Percentiles rank a stretch among this genome's conserved stretches.
phyloP scores from a whole-genome alignment of 2,329 filamentous ascomycete genomes.

The Apiospora malaysiana region DNA sequence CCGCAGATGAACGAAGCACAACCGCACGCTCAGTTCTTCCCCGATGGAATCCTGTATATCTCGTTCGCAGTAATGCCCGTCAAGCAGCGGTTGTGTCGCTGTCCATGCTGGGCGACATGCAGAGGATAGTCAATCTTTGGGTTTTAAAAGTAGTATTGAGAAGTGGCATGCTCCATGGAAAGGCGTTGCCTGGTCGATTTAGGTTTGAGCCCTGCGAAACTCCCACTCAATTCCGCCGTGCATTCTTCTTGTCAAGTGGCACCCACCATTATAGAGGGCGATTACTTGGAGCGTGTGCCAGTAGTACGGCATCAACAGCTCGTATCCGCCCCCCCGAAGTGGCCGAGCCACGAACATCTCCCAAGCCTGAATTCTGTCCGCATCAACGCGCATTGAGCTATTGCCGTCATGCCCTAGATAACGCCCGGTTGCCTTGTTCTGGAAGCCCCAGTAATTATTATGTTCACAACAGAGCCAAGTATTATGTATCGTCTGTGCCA shows the following conservation, averaged over 20 bases:
- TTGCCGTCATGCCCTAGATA: constrained; percentile 9
- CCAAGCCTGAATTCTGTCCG: not conserved
- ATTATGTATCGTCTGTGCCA: not conserved
- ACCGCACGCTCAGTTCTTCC: too few relatives aligned
- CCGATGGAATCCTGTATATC: too few relatives aligned
- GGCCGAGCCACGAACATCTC: constrained; percentile 17
- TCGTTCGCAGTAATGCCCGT: too few relatives aligned
- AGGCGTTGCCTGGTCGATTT: not conserved
- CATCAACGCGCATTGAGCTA: not conserved
- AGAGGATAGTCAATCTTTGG: too few relatives aligned
- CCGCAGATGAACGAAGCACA: too few relatives aligned
- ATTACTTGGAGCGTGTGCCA: not conserved
- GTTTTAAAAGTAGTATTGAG: too few relatives aligned
- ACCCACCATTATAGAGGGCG: not conserved
- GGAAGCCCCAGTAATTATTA: constrained; percentile 19
- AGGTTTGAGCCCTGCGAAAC: not conserved
- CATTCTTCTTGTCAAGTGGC: constrained; percentile 8
- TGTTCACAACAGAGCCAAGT: constrained; percentile 18
- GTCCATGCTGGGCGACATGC: too few relatives aligned
- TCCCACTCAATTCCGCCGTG: constrained; percentile 2
- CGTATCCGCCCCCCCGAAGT: not conserved
- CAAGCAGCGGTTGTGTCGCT: too few relatives aligned
- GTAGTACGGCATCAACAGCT: constrained; percentile 14
- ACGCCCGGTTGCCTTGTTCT: not conserved
- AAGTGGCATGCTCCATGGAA: not conserved